phyloP scores from a whole-genome alignment of 2,329 filamentous ascomycete genomes.

The Coniosporium tulheliwenetii region DNA sequence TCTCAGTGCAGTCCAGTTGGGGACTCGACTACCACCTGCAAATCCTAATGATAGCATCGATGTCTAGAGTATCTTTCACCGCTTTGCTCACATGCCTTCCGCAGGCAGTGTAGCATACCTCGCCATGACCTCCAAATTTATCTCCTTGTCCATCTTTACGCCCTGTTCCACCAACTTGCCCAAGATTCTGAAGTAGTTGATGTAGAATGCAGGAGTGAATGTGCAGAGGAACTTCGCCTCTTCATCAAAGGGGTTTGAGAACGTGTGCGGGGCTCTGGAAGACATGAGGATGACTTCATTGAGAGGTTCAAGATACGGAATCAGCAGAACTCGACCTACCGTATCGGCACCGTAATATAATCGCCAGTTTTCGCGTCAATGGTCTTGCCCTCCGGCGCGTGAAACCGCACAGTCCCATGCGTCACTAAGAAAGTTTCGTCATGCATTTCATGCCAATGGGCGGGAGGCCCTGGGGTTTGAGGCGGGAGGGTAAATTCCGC shows the following conservation, averaged over 20 bases:
- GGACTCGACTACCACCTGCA: no score
- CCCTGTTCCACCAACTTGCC: slow-evolving; percentile 28
- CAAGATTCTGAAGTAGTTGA: slow-evolving; percentile 41
- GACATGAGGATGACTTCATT: no score
- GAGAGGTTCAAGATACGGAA: no score
- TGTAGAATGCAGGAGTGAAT: slow-evolving; percentile 39
- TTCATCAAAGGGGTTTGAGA: slow-evolving; percentile 38
- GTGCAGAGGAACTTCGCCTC: slow-evolving; percentile 42
- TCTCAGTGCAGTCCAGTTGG: no score
- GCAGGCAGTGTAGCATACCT: slow-evolving; percentile 32
- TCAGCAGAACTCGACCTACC: slow-evolving; percentile 6
- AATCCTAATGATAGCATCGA: no score
- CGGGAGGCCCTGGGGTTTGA: slow-evolving; percentile 29
- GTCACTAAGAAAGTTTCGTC: slow-evolving; percentile 43
- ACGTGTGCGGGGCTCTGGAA: slow-evolving; percentile 33
- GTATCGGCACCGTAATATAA: slow-evolving; percentile 38
- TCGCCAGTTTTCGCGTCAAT: slow-evolving; percentile 36
- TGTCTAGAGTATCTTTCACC: no score
- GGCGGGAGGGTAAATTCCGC: slow-evolving; percentile 34
- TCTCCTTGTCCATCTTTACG: slow-evolving; percentile 30
- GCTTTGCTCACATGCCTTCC: no score
- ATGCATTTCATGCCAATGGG: slow-evolving; percentile 43
- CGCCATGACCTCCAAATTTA: slow-evolving; percentile 32
- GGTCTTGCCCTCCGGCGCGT: slow-evolving; percentile 24
- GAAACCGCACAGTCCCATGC: slow-evolving; percentile 35